A percentile compares a stretch with the other conserved stretches of the same genome.
Evolutionary conservation across 352 stramenopile genomes (phyloP).

Genomic region (Pythium graminicola): DNA sequence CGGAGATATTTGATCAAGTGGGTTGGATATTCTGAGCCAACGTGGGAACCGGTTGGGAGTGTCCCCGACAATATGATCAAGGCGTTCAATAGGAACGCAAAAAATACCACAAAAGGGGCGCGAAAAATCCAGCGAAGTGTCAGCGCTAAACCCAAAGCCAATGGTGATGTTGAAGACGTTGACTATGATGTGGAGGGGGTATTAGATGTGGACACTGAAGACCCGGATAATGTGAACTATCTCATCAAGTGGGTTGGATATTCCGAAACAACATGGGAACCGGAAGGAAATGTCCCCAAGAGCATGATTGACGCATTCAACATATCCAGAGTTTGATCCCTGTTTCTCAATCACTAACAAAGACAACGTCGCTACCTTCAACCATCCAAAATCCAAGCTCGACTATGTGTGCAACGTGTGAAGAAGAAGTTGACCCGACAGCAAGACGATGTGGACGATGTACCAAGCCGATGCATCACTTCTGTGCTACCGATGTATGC

Average conservation of each 20-base stretch:
- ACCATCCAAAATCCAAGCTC: background rate
- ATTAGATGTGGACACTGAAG: background rate
- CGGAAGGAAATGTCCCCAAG: background rate
- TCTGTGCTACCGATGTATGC: conserved; percentile 9
- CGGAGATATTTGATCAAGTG: conserved; percentile 2
- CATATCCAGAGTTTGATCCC: too few relatives aligned
- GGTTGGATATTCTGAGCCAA: background rate
- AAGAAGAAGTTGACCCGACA: background rate
- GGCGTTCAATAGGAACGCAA: too few relatives aligned
- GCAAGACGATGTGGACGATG: conserved; percentile 1
- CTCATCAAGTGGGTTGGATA: conserved; percentile 2
- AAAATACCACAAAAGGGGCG: too few relatives aligned
- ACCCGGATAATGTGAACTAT: background rate
- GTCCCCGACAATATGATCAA: background rate
- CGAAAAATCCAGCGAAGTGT: too few relatives aligned
- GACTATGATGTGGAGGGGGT: background rate
- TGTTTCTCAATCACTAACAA: background rate
- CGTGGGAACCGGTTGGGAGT: background rate
- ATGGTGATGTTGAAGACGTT: background rate
- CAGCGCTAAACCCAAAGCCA: too few relatives aligned
- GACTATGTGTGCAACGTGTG: conserved; percentile 3
- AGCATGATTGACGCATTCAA: background rate
- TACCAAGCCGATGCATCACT: conserved; percentile 12
- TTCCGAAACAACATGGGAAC: conserved; percentile 2
- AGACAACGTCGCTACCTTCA: background rate